Base-by-base conservation (phyloP, 1,284 basidiomycete species). In the Papiliotrema nemorosa region DNA sequence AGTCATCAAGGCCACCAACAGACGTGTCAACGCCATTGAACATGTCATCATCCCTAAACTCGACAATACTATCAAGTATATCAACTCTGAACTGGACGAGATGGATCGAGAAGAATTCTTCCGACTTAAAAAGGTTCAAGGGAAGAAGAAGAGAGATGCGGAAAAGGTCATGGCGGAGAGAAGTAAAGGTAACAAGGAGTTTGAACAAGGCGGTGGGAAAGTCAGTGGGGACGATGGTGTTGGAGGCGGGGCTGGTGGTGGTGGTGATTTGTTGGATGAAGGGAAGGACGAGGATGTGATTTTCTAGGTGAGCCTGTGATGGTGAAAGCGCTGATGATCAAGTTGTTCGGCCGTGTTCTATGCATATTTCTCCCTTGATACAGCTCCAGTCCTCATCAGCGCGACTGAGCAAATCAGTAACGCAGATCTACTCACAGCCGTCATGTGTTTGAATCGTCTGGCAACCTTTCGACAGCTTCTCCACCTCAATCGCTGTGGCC, bases 51-150 rank as follows among this genome's bases (percentile, higher is more conserved):
- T 99, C 53, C 96, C 96, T 13, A 82, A 86, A 44, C 78, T 99
- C 41, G 94, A 97, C 54, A 97, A 98, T 74, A 98, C 96, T 5
- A 91, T 98, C 79, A 90, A 88, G 66, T 97, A 96, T 73, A 94
- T 97, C 70, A 82, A 91, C 64, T 93, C 90, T n/a, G 90, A 94
- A 74, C 76, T 97, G 52, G 92, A 97, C 64, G 92, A 97, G 76
- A 94, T 94, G 89, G 92, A 97, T 76, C 82, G 92, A 61, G 92
- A 97, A 73, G 92, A 97, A 72, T 97, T 97, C 79, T 97, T 96
- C 81, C 82, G 91, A 63, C 76, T 94, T 61, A 94, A 96, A 77
- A 97, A 97, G 74, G 91, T 97, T 7, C 92, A 97, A 74, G 89
- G 88, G 34, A 97, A 96, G 82, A 96, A 96, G 83, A 96, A 96